A percentile compares a stretch with the other conserved stretches of the same genome.
Conservation (phyloP, 331 rosid species). For the Stylosanthes scabra region DNA sequence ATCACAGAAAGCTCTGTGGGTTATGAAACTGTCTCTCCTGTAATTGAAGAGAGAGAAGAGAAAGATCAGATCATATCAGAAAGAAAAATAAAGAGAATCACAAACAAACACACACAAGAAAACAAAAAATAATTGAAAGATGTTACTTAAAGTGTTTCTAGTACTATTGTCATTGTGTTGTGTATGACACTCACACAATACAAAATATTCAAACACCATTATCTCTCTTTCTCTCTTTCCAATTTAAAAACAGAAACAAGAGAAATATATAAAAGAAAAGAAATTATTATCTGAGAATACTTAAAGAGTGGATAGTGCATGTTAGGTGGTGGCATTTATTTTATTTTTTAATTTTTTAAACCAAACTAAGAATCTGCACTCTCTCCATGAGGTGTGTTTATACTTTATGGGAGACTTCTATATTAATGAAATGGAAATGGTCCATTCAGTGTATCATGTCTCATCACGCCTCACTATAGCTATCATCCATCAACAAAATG, state of each 20-base stretch:
- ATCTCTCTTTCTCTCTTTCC: slow-evolving; percentile 12
- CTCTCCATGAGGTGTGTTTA: slow-evolving; percentile 31
- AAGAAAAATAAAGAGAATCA: neutral
- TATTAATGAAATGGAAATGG: slow-evolving; percentile 24
- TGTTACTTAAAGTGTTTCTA: slow-evolving; percentile 20
- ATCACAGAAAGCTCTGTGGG: slow-evolving; percentile 58
- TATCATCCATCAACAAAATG: neutral
- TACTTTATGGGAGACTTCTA: slow-evolving; percentile 38
- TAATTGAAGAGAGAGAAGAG: neutral
- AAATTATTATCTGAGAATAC: neutral
- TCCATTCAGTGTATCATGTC: neutral
- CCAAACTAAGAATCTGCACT: slow-evolving; percentile 37
- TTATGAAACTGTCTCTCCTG: slow-evolving; percentile 56
- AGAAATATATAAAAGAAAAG: too few species aligned
- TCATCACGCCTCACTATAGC: slow-evolving; percentile 29
- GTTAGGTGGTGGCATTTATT: slow-evolving; percentile 43
- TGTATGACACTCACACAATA: slow-evolving; percentile 12
- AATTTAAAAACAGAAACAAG: too few species aligned
- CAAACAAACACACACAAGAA: slow-evolving; percentile 29
- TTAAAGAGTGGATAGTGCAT: slow-evolving; percentile 28
- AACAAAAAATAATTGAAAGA: slow-evolving; percentile 33
- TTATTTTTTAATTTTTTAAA: neutral
- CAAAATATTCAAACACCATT: slow-evolving; percentile 37
- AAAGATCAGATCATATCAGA: too few species aligned
- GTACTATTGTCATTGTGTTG: too few species aligned